A percentile compares a stretch with the other conserved stretches of the same genome.
These are phyloP conservation scores for Fomitiporia mediterranea DNA, from an alignment of 1,284 basidiomycete species.

Conservation along the genomic window DNA sequence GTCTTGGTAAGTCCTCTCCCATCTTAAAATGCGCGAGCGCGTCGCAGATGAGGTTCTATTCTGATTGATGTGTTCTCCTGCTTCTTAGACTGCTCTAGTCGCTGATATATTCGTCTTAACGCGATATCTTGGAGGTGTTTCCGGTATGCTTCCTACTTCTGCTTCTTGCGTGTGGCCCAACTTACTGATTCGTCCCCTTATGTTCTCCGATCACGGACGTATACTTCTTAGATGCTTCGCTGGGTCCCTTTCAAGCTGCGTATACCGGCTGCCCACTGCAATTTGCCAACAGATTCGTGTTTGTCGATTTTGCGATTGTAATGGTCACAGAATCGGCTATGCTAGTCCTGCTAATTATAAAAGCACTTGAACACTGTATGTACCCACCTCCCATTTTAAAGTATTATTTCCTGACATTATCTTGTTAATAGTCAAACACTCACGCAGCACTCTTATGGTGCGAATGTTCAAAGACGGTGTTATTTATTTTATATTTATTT, in stretches of 20 bases:
- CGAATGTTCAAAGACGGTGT: slow-evolving; percentile 18
- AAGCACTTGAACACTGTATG: slow-evolving; percentile 17
- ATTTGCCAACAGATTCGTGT: slow-evolving; percentile 13
- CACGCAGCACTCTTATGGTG: slow-evolving; percentile 15
- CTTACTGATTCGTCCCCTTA: neutral
- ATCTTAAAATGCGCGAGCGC: neutral
- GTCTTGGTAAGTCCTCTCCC: neutral
- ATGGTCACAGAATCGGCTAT: slow-evolving; percentile 11
- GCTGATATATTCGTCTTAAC: slow-evolving; percentile 9
- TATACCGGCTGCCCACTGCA: slow-evolving; percentile 12
- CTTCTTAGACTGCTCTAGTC: neutral
- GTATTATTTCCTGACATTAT: neutral
- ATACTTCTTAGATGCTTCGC: neutral
- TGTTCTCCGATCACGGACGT: no score
- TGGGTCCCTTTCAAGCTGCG: neutral
- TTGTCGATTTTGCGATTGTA: slow-evolving; percentile 7
- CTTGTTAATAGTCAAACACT: slow-evolving; percentile 5
- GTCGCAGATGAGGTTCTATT: no score
- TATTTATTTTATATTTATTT: slow-evolving; percentile 15
- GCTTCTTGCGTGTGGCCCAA: neutral
- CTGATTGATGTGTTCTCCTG: no score
- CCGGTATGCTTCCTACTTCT: slow-evolving; percentile 3
- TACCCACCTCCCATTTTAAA: neutral
- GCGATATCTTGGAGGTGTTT: slow-evolving; percentile 9
- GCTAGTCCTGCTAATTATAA: slow-evolving; percentile 13